Base-by-base conservation (phyloP, 148 eudicot species). In the Hydrangea macrophylla region DNA sequence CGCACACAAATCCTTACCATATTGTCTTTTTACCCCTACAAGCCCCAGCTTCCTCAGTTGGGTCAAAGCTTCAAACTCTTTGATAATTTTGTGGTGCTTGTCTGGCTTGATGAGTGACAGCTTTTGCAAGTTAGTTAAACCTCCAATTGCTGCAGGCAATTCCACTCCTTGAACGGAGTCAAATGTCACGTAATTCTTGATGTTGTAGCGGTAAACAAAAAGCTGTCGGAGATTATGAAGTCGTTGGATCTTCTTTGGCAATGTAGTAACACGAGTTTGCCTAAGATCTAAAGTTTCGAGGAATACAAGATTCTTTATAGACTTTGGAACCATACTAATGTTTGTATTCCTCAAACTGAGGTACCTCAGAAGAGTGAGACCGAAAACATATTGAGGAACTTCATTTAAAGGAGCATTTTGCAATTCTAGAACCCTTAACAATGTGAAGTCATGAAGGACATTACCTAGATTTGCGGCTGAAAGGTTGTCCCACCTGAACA, bases 201-300 rank as follows among this genome's bases (percentile, higher is more conserved):
- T 54, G 24, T 18, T 27, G 2, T 55, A 23, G 20, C 36, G 67
- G 20, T 35, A 35, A 6, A 35, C 70, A 20, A 70, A 51, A 37
- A 75, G 61, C 39, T 75, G 66, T 0, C 74, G 35, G 9, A 75
- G 71, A 18, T 65, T 45, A 11, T 55, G 57, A 12, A 76, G 55
- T 54, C 50, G 9, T 18, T 13, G 32, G 11, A 37, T 31, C 17
- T 23, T 31, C 57, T 51, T 31, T 2, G 55, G 20, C 39, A 64
- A 64, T 17, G 64, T 48, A 65, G 64, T 64, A 5, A 70, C 69
- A 42, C 26, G 7, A 6, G 81, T 77, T 10, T 60, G 62, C 50
- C 68, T 74, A 17, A 81, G 76, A 31, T 81, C 76, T 58, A 81
- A 68, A 11, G 81, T 76, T 70, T 76, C 73, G 2, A 81, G 72